These are phyloP conservation scores for Neurospora sp. DNA, from an alignment of 495 filamentous ascomycete genomes.

Conservation along the genomic window DNA sequence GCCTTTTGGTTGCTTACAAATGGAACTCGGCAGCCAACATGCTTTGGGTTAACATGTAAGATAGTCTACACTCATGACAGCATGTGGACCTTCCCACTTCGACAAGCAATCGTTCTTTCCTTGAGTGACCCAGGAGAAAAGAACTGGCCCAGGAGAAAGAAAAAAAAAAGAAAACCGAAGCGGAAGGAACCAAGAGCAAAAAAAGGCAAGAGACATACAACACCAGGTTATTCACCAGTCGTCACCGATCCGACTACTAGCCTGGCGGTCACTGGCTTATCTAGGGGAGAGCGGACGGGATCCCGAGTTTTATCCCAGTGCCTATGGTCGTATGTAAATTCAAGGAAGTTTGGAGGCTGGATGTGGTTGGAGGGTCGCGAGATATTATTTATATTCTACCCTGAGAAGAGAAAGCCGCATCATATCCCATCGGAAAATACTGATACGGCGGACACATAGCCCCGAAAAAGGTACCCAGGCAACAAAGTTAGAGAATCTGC, in stretches of 20 bases:
- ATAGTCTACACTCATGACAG: too few relatives aligned
- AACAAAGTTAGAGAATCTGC: too few relatives aligned
- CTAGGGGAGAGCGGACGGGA: slow-evolving; percentile 44
- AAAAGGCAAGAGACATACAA: background rate
- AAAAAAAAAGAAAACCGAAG: background rate
- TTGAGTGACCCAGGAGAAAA: too few relatives aligned
- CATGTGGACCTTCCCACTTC: background rate
- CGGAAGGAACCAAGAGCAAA: background rate
- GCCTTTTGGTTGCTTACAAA: too few relatives aligned
- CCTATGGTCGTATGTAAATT: background rate
- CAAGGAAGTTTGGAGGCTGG: too few relatives aligned
- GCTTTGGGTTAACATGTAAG: too few relatives aligned
- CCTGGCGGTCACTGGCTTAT: slow-evolving; percentile 17
- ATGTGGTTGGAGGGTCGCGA: background rate
- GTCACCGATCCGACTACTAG: background rate
- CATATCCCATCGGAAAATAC: too few relatives aligned
- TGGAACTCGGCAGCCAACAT: too few relatives aligned
- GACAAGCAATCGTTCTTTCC: background rate
- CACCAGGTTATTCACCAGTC: background rate
- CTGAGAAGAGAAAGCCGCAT: background rate
- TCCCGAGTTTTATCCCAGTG: slow-evolving; percentile 26
- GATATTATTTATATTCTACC: background rate
- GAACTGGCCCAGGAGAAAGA: too few relatives aligned
- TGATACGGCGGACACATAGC: too few relatives aligned
- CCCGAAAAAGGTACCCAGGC: too few relatives aligned